Evolutionary conservation across 2,329 filamentous ascomycete genomes (phyloP), one percentile per base, ranked within the genome.

Genomic region (Nemania sp.): DNA sequence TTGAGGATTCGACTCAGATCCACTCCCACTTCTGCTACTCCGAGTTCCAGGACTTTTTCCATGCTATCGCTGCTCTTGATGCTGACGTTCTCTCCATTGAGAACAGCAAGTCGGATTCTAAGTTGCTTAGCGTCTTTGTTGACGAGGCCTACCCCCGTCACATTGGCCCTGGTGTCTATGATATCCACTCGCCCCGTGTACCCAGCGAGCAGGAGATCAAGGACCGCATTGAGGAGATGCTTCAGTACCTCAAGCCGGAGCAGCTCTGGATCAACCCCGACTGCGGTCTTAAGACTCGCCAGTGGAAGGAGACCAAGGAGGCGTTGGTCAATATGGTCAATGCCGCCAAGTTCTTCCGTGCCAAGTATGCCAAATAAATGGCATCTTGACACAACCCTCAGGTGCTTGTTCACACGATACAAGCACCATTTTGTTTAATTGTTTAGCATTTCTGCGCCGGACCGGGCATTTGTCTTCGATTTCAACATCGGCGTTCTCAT

Each of bases 21-120:
- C 96, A 99, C 92, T 98, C 94, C 73, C 96, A 99, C 89, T 99
- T 99, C 93, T 99, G 96, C 85, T 99, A 99, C 91, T 98, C 96
- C 61, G 96, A 99, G 89, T 99, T 99, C 93, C 96, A 99, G 87
- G 96, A 99, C 88, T 99, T 99, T 90, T 99, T 99, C 94, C 93
- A 98, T 86, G 96, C 96, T 85, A 99, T 99, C 77, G 93, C 96
- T 73, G 95, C 96, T 70, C 92, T 99, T 73, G 96, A 99, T 81
- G 95, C 96, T 72, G 96, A 99, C 84, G 96, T 99, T 72, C 91
- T 99, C 79, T 97, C 93, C 80, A 99, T 99, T 77, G 96, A 99
- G 92, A 99, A 99, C 93, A 97, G 93, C 92, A 99, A 99, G 92
- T 97, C 93, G 77, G 96, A 99, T 79, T 96, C 96, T 81, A 99